Conservation (phyloP, 495 filamentous ascomycete genomes). For the Xylaria sp. region DNA sequence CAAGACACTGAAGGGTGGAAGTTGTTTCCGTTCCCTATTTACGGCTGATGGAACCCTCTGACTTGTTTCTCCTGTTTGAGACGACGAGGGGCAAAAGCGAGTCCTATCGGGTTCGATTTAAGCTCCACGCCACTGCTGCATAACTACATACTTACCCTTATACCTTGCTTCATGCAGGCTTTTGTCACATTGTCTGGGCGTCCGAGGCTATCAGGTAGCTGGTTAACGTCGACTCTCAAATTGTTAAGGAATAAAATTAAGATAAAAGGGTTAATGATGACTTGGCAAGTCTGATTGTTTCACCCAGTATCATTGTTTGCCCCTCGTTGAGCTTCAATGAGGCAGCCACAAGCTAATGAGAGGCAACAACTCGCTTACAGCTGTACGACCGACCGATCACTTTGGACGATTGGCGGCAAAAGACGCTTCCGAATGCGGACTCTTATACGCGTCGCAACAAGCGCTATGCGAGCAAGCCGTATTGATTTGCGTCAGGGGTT, state of each 20-base stretch:
- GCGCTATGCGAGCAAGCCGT: constrained; percentile 40
- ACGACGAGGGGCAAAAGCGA: constrained; percentile 37
- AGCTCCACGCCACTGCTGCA: constrained; percentile 25
- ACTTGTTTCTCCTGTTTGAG: constrained; percentile 35
- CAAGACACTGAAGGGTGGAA: neutral
- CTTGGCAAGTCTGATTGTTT: constrained; percentile 33
- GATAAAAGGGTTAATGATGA: constrained; percentile 18
- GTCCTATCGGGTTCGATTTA: constrained; percentile 37
- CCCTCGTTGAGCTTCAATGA: constrained; percentile 21
- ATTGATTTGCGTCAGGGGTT: constrained; percentile 26
- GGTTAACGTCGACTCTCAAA: neutral
- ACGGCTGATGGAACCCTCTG: constrained; percentile 34
- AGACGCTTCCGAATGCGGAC: constrained; percentile 12
- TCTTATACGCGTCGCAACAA: constrained; percentile 37
- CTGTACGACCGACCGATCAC: constrained; percentile 29
- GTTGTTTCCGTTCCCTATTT: neutral
- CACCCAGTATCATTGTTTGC: constrained; percentile 30
- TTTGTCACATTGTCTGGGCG: constrained; percentile 12
- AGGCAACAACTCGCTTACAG: constrained; percentile 35
- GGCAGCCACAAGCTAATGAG: constrained; percentile 31
- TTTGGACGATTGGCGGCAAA: constrained; percentile 39
- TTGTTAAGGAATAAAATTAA: neutral
- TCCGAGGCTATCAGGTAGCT: constrained; percentile 1
- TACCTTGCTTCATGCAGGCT: constrained; percentile 18
- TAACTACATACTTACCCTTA: constrained; percentile 28